Conservation (phyloP, 2,329 filamentous ascomycete species). For the Pseudocercospora musae region DNA sequence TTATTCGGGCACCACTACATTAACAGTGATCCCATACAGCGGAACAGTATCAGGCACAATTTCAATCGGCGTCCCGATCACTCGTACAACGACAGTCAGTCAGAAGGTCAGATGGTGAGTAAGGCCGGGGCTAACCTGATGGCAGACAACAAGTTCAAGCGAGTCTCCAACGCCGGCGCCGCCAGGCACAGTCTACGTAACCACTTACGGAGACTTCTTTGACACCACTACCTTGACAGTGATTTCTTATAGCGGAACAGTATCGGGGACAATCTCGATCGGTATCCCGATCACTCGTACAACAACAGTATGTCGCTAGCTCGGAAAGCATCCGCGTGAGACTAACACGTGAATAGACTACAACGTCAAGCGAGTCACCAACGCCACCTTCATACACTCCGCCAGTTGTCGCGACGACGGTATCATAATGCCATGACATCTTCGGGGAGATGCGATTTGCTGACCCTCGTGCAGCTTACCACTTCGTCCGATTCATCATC, state of each 20-base stretch:
- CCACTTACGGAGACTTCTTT: not conserved
- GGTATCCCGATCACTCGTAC: not conserved
- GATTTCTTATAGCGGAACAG: slow-evolving; percentile 3
- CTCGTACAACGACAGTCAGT: not conserved
- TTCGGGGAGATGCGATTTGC: not conserved
- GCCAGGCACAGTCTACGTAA: not conserved
- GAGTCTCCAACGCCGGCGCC: not conserved
- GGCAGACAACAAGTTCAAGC: not conserved
- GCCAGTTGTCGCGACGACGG: not conserved
- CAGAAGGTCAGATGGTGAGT: too few relatives aligned
- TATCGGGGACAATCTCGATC: slow-evolving; percentile 3
- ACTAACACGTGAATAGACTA: not conserved
- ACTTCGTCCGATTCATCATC: not conserved
- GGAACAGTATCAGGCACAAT: slow-evolving; percentile 7
- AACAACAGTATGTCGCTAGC: not conserved
- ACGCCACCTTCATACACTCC: not conserved
- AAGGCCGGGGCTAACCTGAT: too few relatives aligned
- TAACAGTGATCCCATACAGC: slow-evolving; percentile 4
- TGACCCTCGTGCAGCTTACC: not conserved
- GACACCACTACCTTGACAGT: slow-evolving; percentile 5
- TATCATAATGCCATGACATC: not conserved
- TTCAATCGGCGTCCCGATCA: not conserved
- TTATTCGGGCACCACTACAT: slow-evolving; percentile 7
- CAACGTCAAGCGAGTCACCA: not conserved
- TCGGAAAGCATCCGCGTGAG: not conserved